These are phyloP conservation scores for Gnomoniopsis smithogilvyi DNA, from an alignment of 2,329 filamentous ascomycete species.

Conservation along the genomic window DNA sequence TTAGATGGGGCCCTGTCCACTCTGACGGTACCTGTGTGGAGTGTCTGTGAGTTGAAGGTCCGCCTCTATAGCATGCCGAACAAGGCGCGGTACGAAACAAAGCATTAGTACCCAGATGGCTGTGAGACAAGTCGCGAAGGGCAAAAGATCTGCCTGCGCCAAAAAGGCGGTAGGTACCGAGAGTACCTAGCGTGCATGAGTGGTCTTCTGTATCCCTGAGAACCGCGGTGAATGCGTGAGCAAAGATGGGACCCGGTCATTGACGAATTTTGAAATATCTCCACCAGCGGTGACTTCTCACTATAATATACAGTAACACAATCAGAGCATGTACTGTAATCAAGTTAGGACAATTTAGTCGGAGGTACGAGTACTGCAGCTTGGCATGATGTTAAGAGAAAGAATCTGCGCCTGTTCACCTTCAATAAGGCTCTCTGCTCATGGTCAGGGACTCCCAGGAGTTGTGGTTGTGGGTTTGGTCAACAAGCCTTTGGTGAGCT, in stretches of 20 bases:
- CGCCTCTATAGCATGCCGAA: slow-evolving; percentile 6
- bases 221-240: slow-evolving; percentile 2
- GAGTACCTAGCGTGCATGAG: slow-evolving; percentile 1
- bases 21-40: neutral
- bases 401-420: too few relatives aligned
- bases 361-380: neutral
- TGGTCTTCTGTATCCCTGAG: slow-evolving; percentile 14
- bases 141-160: slow-evolving; percentile 12
- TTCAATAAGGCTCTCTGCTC: too few relatives aligned
- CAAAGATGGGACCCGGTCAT: slow-evolving; percentile 9
- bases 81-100: slow-evolving; percentile 14
- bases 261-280: slow-evolving; percentile 14
- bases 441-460: too few relatives aligned
- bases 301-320: too few relatives aligned
- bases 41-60: neutral
- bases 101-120: slow-evolving; percentile 5
- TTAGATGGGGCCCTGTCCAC: neutral
- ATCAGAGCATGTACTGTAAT: too few relatives aligned
- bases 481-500: slow-evolving; percentile 2
- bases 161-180: slow-evolving; percentile 14
- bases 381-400: too few relatives aligned
- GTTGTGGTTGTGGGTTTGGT: slow-evolving; percentile 14
- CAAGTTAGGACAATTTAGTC: too few relatives aligned
- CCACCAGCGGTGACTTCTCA: slow-evolving; percentile 4
- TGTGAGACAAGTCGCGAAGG: slow-evolving; percentile 15